Conservation (phyloP, 208 protist genomes). For the Strigomonas culicis region DNA sequence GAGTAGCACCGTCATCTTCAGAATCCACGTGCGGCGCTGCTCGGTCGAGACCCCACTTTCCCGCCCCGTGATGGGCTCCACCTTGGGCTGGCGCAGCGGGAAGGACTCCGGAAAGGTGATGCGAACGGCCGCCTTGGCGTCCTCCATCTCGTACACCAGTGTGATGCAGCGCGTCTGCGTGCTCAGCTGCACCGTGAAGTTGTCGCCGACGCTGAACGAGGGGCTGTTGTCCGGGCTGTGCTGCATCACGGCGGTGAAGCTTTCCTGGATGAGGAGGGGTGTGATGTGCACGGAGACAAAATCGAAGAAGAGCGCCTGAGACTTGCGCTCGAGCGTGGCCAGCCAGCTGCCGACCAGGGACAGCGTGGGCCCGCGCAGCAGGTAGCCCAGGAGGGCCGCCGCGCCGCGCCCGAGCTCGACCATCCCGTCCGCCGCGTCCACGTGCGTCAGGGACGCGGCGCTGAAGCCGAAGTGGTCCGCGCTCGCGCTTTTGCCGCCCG, state of each 20-base stretch:
- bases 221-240: constrained; percentile 58
- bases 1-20: constrained; percentile 87
- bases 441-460: constrained; percentile 57
- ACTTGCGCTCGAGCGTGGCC: constrained; percentile 75
- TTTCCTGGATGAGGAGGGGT: constrained; percentile 66
- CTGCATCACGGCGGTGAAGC: constrained; percentile 56
- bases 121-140: constrained; percentile 59
- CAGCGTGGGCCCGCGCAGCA: constrained; percentile 60
- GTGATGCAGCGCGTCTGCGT: constrained; percentile 44
- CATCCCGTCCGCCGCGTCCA: constrained; percentile 43
- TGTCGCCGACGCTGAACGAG: constrained; percentile 66
- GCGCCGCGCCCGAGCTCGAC: constrained; percentile 71
- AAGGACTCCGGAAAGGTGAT: constrained; percentile 71
- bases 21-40: constrained; percentile 86
- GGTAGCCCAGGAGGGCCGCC: constrained; percentile 63
- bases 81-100: constrained; percentile 57
- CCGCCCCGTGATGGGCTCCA: constrained; percentile 49
- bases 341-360: constrained; percentile 67
- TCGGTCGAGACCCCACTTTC: constrained; percentile 71
- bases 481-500: neutral
- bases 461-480: constrained; percentile 36
- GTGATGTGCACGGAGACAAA: constrained; percentile 76
- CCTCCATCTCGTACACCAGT: constrained; percentile 83
- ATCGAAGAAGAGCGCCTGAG: constrained; percentile 51
- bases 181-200: constrained; percentile 63